phyloP scores from a whole-genome alignment of 257 asterid species.

The Scutellaria baicalensis region DNA sequence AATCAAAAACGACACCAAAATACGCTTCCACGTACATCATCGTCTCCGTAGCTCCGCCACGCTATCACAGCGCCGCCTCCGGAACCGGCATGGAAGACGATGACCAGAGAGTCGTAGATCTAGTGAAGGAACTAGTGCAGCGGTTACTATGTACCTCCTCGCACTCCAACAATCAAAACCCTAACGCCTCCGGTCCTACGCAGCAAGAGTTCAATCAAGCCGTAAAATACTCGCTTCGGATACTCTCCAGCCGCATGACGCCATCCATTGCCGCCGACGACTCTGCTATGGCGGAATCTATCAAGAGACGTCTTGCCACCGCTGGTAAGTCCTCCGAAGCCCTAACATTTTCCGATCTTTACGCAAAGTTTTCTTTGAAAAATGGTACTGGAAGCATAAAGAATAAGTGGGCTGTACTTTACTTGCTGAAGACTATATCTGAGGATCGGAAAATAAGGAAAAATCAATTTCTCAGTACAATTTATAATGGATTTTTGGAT shows the following conservation, averaged over 20 bases:
- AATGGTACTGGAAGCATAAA: conserved; percentile 71
- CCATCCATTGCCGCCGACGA: conserved; percentile 71
- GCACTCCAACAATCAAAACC: conserved; percentile 29
- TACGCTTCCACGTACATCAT: conserved; percentile 2
- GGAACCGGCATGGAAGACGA: conserved; percentile 50
- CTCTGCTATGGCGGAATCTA: conserved; percentile 81
- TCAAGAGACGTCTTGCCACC: conserved; percentile 85
- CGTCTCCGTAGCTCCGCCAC: conserved; percentile 22
- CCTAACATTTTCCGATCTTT: conserved; percentile 79
- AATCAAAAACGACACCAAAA: conserved; percentile 19
- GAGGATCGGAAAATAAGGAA: conserved; percentile 57
- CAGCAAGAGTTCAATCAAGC: conserved; percentile 55
- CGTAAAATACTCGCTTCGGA: conserved; percentile 72
- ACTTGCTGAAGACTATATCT: conserved; percentile 81
- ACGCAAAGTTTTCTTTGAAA: conserved; percentile 55
- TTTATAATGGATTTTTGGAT: conserved; percentile 45
- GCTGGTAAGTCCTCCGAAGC: conserved; percentile 96
- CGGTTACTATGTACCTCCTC: conserved; percentile 48
- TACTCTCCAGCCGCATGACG: conserved; percentile 85
- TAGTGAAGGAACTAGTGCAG: conserved; percentile 84
- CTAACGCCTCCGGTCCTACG: conserved; percentile 32
- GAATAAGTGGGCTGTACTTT: conserved; percentile 89
- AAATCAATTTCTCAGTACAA: conserved; percentile 24
- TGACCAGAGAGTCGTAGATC: conserved; percentile 62
- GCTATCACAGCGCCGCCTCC: conserved; percentile 2